A percentile compares a stretch with the other conserved stretches of the same genome.
These are phyloP conservation scores for Cyclostephanos invisitatus DNA, from an alignment of 108 stramenopile genomes.

Conservation along the genomic window DNA sequence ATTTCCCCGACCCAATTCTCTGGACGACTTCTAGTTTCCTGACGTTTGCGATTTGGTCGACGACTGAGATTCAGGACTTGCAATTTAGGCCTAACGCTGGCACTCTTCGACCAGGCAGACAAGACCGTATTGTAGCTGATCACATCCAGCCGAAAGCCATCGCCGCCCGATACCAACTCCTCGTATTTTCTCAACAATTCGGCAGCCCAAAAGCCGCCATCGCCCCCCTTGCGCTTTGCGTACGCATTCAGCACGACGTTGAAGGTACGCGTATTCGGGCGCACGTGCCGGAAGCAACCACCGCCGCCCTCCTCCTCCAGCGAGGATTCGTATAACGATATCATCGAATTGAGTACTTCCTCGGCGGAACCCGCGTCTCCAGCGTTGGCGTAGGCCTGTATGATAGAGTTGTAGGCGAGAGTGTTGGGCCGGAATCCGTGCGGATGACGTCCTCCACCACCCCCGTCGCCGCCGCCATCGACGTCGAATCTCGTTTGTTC, in stretches of 20 bases:
- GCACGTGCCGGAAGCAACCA: constrained; percentile 29
- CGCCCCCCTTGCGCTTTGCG: constrained; percentile 28
- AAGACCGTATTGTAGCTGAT: constrained; percentile 44
- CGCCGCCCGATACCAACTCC: neutral
- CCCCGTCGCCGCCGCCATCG: neutral
- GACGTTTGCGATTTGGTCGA: no score
- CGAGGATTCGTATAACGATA: constrained; percentile 30
- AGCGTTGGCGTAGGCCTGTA: constrained; percentile 52
- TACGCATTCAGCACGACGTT: constrained; percentile 42
- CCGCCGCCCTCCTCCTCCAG: constrained; percentile 29
- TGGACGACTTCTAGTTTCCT: no score
- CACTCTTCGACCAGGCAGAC: constrained; percentile 45
- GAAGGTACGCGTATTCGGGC: constrained; percentile 43
- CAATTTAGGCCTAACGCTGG: constrained; percentile 2
- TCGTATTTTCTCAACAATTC: constrained; percentile 23
- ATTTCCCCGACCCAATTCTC: constrained; percentile 33
- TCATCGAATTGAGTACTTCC: constrained; percentile 26
- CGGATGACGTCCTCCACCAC: constrained; percentile 21
- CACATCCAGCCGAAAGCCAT: constrained; percentile 22
- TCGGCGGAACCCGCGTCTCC: constrained; percentile 48
- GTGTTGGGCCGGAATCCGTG: constrained; percentile 48
- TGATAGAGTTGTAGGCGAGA: constrained; percentile 42
- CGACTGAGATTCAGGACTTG: no score
- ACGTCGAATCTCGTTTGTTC: neutral
- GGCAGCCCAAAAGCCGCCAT: constrained; percentile 22